Base-by-base conservation (phyloP, 148 eudicot species). In the Beta vulgaris region DNA sequence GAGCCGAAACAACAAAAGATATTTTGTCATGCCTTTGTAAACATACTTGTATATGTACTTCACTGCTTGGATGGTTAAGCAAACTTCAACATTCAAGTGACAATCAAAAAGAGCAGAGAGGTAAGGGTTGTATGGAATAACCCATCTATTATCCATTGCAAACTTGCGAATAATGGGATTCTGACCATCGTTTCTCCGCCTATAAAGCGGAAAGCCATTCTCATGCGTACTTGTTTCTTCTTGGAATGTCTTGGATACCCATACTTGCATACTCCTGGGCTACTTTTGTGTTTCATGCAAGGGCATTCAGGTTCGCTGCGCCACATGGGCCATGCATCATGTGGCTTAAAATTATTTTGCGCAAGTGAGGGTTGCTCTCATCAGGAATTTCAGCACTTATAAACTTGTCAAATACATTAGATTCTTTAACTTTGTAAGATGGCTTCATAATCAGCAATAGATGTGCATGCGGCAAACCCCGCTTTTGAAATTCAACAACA, bases 261-360 rank as follows among this genome's bases (percentile, higher is more conserved):
- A 16, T 7, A 40, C 11, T 58, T 73, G 4, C 67, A 73, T 19
- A 0, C 7, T 7, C 4, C 4, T 3, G 28, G 0, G 1, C 29
- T 16, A 7, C 36, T 13, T 10, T 42, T 15, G 4, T 3, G 0
- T 2, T 28, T 18, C 76, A 73, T 73, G 18, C 76, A 73, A 0
- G 18, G 3, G 4, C 43, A 59, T 0, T 43, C 18, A 0, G 53
- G 6, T 59, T 21, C 0, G 2, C 3, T 0, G 1, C 9, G 1
- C 76, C 57, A 29, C 58, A 73, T 16, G 57, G 76, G 19, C 76
- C 76, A 60, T 43, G 68, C 42, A 73, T 44, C 68, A 73, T 73
- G 6, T 73, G 76, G 5, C 11, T 10, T 0, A 59, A 8, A 0
- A 73, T 58, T 29, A 10, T 3, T 0, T 11, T 0, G 1, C 76